Evolutionary conservation across 345 rosid genomes (phyloP).

Genomic region (Theobroma cacao): DNA sequence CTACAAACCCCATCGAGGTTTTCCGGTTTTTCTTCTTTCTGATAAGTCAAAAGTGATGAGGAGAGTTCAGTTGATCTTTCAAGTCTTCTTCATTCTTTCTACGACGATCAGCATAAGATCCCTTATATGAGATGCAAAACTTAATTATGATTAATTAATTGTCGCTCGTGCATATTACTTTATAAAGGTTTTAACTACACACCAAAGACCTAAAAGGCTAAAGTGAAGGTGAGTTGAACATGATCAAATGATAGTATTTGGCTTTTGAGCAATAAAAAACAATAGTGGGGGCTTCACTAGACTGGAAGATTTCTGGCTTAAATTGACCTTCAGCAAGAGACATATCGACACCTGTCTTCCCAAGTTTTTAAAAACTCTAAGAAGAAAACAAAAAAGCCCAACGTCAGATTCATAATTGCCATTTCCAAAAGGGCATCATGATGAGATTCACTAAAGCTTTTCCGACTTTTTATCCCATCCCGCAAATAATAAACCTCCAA

Average conservation of each 20-base stretch:
- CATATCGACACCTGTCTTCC: neutral
- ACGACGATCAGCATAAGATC: no score
- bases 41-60: no score
- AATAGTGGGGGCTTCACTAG: neutral
- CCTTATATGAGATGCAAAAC: no score
- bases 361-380: neutral
- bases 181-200: no score
- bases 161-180: no score
- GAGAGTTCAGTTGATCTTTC: neutral
- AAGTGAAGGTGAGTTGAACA: no score
- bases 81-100: neutral
- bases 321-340: neutral
- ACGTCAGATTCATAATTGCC: neutral
- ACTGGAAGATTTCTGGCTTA: neutral
- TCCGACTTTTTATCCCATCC: neutral
- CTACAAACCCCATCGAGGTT: neutral
- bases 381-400: neutral
- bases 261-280: neutral
- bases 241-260: no score
- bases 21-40: no score
- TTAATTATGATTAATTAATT: no score
- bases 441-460: slow-evolving; percentile 4
- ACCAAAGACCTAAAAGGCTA: no score
- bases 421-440: slow-evolving; percentile 1
- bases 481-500: neutral